A percentile compares a stretch with the other conserved stretches of the same genome.
These are phyloP conservation scores for Gleditsia sinensis DNA, from an alignment of 306 rosid genomes.

Conservation along the genomic window DNA sequence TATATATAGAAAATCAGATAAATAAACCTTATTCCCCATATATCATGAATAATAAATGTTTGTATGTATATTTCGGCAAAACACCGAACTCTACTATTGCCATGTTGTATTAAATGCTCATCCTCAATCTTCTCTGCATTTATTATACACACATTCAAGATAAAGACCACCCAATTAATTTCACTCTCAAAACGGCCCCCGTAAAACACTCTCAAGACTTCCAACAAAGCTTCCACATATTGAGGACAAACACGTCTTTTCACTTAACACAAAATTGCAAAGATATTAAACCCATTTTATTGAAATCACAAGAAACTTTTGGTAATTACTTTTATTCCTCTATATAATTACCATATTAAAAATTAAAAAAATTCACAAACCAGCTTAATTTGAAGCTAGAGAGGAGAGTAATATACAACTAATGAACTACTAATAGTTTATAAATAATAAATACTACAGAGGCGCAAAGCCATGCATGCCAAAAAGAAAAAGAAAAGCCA, in stretches of 20 bases:
- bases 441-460: too few species aligned
- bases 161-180: neutral
- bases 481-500: constrained; percentile 2
- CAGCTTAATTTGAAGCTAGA: too few species aligned
- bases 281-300: neutral
- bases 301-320: neutral
- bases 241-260: neutral
- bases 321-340: too few species aligned
- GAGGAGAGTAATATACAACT: too few species aligned
- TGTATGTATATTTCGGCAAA: constrained; percentile 31
- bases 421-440: too few species aligned
- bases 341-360: too few species aligned
- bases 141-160: constrained; percentile 32
- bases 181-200: neutral
- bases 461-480: too few species aligned
- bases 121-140: constrained; percentile 34
- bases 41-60: constrained; percentile 40
- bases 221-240: neutral
- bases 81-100: constrained; percentile 57
- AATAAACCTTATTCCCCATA: constrained; percentile 1
- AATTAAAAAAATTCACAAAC: too few species aligned
- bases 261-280: neutral
- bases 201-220: neutral
- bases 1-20: neutral
- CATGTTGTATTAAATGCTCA: constrained; percentile 42